A percentile compares a stretch with the other conserved stretches of the same genome.
Evolutionary conservation across 176 grass and related monocot genomes (phyloP).

Genomic region (Ananas comosus): DNA sequence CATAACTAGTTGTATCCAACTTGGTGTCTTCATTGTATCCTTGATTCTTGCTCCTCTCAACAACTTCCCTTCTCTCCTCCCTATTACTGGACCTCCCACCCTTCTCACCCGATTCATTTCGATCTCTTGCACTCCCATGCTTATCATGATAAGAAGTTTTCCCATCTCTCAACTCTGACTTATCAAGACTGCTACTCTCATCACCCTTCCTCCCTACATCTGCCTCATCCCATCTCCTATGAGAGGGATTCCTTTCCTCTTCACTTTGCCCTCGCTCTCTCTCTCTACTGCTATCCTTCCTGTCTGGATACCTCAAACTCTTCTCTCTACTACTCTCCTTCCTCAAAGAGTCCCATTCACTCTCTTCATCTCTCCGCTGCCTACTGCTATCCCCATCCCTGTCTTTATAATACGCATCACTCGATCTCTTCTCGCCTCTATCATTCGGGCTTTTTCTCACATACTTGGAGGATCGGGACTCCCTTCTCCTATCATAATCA

Average conservation of each 20-base stretch:
- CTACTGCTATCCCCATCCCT: slow-evolving; percentile 24
- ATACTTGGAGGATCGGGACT: slow-evolving; percentile 39
- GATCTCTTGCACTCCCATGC: slow-evolving; percentile 19
- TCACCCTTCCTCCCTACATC: slow-evolving; percentile 15
- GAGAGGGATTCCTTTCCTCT: slow-evolving; percentile 21
- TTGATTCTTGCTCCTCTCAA: slow-evolving; percentile 13
- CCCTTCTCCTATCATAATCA: slow-evolving; percentile 21
- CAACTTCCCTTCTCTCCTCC: slow-evolving; percentile 20
- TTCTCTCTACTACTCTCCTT: slow-evolving; percentile 12
- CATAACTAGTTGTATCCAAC: slow-evolving; percentile 9
- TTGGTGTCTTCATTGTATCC: slow-evolving; percentile 16
- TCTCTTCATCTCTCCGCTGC: slow-evolving; percentile 38
- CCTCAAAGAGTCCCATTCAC: slow-evolving; percentile 33
- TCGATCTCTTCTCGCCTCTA: slow-evolving; percentile 25
- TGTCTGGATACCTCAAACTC: slow-evolving; percentile 13
- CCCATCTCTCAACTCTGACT: slow-evolving; percentile 24
- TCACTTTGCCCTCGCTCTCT: slow-evolving; percentile 24
- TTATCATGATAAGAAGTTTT: slow-evolving; percentile 25
- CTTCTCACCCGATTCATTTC: slow-evolving; percentile 26
- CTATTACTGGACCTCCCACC: slow-evolving; percentile 21
- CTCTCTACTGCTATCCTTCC: slow-evolving; percentile 45
- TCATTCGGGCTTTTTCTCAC: slow-evolving; percentile 44
- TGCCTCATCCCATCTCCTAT: slow-evolving; percentile 38
- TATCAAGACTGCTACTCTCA: slow-evolving; percentile 23
- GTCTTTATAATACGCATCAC: slow-evolving; percentile 24